Conservation (phyloP, 495 filamentous ascomycete genomes). For the Penicillium daleae region DNA sequence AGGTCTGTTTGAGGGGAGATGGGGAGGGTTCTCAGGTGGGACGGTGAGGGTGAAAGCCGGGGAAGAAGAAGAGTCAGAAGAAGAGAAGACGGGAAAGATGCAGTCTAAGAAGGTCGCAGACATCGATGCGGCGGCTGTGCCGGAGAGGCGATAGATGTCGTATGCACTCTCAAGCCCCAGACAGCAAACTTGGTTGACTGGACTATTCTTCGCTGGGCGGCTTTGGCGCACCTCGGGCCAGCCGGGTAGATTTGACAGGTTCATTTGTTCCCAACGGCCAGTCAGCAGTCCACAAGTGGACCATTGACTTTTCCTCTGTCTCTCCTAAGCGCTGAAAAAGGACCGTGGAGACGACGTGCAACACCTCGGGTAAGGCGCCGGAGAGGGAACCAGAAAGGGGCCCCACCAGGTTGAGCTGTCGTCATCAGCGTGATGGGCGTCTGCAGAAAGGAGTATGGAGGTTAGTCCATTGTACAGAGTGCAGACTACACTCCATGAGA, state of each 20-base stretch:
- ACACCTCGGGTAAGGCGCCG: slow-evolving; percentile 10
- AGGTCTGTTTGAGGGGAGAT: background rate
- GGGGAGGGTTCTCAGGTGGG: too few species aligned
- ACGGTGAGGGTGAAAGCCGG: background rate
- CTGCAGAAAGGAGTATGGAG: background rate
- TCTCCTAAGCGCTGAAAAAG: background rate
- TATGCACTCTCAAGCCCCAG: slow-evolving; percentile 8
- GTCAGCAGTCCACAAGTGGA: slow-evolving; percentile 10
- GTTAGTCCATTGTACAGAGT: too few species aligned
- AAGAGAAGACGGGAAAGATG: background rate
- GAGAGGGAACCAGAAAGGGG: background rate
- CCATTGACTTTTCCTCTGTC: background rate
- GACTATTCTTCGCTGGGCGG: background rate
- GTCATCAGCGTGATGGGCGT: slow-evolving; percentile 9
- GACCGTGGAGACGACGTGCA: background rate
- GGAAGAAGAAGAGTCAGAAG: background rate
- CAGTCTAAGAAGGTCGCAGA: background rate
- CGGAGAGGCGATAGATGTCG: slow-evolving; percentile 8
- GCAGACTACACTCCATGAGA: background rate
- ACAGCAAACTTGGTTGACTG: background rate
- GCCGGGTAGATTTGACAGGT: slow-evolving; percentile 8
- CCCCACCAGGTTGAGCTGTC: slow-evolving; percentile 12
- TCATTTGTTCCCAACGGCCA: slow-evolving; percentile 3
- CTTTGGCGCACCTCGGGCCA: slow-evolving; percentile 2
- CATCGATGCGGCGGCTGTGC: slow-evolving; percentile 14